Evolutionary conservation across 345 rosid genomes (phyloP), one percentile per base, ranked within the genome.

Genomic region (Bruguiera sexangula): DNA sequence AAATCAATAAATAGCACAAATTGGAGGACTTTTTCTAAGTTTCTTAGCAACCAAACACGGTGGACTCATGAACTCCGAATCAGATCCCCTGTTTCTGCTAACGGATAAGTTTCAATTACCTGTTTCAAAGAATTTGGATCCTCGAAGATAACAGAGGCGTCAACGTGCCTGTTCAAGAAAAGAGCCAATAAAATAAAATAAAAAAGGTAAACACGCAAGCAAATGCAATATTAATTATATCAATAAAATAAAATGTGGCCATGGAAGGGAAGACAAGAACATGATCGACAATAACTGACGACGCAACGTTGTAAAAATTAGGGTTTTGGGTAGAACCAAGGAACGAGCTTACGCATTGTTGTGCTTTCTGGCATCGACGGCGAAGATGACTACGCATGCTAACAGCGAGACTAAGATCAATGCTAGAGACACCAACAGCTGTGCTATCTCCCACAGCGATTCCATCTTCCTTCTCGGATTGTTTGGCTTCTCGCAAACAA

Each of bases 51-150:
- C 63, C 65, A 71, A 61, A 60, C 21, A 15, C 1, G 2, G 20
- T 2, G 13, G 4, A 10, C 65, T 16, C 59, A 43, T 24, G 63
- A 8, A 57, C 16, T 46, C 30, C 36, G 15, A 59, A 51, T 30
- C 2, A 63, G 69, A 56, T 57, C 2, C 1, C 13, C 6, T 11
- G 21, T 62, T 46, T 27, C 27, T 1, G 20, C 22, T 11, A 1
- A n/a, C 0, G 7, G 21, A 20, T 50, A 18, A 34, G 36, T 19
- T 19, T 43, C 20, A 3, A 10, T 66, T 72, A 95, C 99, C 91
- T 84, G 77, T 36, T 87, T 89, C 63, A 84, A 76, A 2, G 96
- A 87, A 73, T 71, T 87, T 8, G 96, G 97, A 87, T 90, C 97
- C 78, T 95, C 91, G 66, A 95, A 82, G 66, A 84, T 39, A 54